These are phyloP conservation scores for Leishmania guyanensis DNA, from an alignment of 208 protist genomes.

Conservation along the genomic window DNA sequence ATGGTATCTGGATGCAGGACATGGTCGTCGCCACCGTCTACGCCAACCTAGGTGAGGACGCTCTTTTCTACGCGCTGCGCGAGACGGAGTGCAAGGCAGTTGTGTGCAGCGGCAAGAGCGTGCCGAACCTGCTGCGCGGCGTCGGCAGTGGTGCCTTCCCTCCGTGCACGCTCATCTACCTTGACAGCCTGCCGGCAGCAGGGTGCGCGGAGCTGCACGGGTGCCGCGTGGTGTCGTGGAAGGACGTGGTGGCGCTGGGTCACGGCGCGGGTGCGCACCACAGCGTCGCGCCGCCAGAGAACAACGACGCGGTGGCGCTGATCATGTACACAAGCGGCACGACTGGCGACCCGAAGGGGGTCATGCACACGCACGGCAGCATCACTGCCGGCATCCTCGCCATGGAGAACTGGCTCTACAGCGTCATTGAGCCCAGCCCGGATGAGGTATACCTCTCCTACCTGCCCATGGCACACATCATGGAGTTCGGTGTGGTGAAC, in stretches of 20 bases:
- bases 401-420: constrained; percentile 56
- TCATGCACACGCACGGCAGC: constrained; percentile 83
- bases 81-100: constrained; percentile 66
- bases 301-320: constrained; percentile 49
- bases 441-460: constrained; percentile 86
- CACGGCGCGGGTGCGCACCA: constrained; percentile 10
- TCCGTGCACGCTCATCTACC: constrained; percentile 53
- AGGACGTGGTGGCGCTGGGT: constrained; percentile 53
- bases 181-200: constrained; percentile 44
- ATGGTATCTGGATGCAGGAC: constrained; percentile 68
- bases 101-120: constrained; percentile 69
- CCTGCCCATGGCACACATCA: constrained; percentile 93
- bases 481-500: constrained; percentile 84
- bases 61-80: constrained; percentile 61
- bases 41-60: constrained; percentile 80
- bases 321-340: constrained; percentile 87
- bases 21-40: constrained; percentile 80
- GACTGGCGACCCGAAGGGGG: constrained; percentile 91
- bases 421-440: constrained; percentile 8
- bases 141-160: constrained; percentile 39
- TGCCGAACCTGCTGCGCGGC: constrained; percentile 44
- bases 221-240: constrained; percentile 45
- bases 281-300: constrained; percentile 13
- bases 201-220: constrained; percentile 15
- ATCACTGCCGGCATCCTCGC: constrained; percentile 48